These are phyloP conservation scores for Ceratocystiopsis sp. DNA, from an alignment of 2,329 filamentous ascomycete species.

Conservation along the genomic window DNA sequence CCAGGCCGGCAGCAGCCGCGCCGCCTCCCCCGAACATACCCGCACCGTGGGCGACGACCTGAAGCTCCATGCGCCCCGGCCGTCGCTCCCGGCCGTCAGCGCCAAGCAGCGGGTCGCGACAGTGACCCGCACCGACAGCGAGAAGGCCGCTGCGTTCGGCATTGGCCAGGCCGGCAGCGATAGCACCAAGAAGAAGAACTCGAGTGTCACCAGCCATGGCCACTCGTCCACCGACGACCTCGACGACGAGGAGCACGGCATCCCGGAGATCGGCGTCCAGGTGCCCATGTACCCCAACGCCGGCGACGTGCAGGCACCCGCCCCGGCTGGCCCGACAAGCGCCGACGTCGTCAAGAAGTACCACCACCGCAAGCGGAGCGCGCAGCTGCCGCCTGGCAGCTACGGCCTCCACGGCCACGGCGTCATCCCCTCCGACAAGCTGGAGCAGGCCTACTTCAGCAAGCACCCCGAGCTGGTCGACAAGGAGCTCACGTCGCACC, in stretches of 20 bases:
- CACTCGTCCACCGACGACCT: slow-evolving; percentile 28
- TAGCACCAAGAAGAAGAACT: slow-evolving; percentile 43
- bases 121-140: slow-evolving; percentile 85
- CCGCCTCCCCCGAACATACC: slow-evolving; percentile 50
- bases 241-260: slow-evolving; percentile 71
- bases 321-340: slow-evolving; percentile 38
- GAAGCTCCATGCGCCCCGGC: slow-evolving; percentile 76
- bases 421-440: slow-evolving; percentile 55
- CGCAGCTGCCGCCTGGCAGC: slow-evolving; percentile 62
- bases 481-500: slow-evolving; percentile 48
- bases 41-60: slow-evolving; percentile 65
- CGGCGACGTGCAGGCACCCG: slow-evolving; percentile 90
- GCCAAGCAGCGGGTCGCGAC: slow-evolving; percentile 69
- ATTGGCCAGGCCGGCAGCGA: slow-evolving; percentile 52
- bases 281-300: slow-evolving; percentile 89
- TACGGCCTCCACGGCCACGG: slow-evolving; percentile 89
- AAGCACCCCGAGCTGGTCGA: slow-evolving; percentile 73
- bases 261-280: slow-evolving; percentile 79
- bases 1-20: slow-evolving; percentile 20
- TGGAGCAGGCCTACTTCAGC: slow-evolving; percentile 82
- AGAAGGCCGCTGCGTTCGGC: slow-evolving; percentile 67
- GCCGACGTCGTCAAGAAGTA: slow-evolving; percentile 26
- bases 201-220: slow-evolving; percentile 33
- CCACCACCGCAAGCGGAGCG: slow-evolving; percentile 57
- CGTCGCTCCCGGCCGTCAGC: slow-evolving; percentile 63